Evolutionary conservation across 208 protist genomes (phyloP).

Genomic region (Leishmania martiniquensis): DNA sequence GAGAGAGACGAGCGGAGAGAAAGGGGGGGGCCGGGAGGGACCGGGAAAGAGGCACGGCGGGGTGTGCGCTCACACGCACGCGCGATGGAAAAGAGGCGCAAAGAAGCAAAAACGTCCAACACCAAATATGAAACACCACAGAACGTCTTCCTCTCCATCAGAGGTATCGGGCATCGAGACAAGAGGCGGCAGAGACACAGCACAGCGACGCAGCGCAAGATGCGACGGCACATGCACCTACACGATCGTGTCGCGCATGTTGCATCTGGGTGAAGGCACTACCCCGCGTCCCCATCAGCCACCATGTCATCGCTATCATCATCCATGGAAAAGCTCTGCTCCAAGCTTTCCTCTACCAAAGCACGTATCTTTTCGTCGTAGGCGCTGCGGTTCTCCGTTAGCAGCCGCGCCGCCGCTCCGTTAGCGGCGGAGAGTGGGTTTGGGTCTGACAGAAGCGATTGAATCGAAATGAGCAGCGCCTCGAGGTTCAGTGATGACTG

Average conservation of each 20-base stretch:
- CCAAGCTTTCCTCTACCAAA: conserved; percentile 75
- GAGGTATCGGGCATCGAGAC: no score
- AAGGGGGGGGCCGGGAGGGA: background rate
- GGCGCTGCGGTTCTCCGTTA: conserved; percentile 93
- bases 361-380: conserved; percentile 91
- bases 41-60: background rate
- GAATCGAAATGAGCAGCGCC: conserved; percentile 99
- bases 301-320: conserved; percentile 46
- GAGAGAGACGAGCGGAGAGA: background rate
- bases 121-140: no score
- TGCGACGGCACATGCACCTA: background rate
- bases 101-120: no score
- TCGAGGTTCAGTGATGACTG: conserved; percentile 98
- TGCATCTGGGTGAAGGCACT: background rate
- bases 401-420: conserved; percentile 97
- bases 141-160: no score
- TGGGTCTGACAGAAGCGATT: conserved; percentile 99
- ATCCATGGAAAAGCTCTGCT: conserved; percentile 68
- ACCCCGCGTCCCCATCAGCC: background rate
- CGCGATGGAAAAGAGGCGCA: no score
- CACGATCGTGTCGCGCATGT: no score
- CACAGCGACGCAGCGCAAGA: background rate
- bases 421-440: conserved; percentile 99
- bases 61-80: background rate
- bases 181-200: no score